Evolutionary conservation across 2,329 filamentous ascomycete genomes (phyloP), one percentile per base, ranked within the genome.

Genomic region (Cladophialophora exuberans): DNA sequence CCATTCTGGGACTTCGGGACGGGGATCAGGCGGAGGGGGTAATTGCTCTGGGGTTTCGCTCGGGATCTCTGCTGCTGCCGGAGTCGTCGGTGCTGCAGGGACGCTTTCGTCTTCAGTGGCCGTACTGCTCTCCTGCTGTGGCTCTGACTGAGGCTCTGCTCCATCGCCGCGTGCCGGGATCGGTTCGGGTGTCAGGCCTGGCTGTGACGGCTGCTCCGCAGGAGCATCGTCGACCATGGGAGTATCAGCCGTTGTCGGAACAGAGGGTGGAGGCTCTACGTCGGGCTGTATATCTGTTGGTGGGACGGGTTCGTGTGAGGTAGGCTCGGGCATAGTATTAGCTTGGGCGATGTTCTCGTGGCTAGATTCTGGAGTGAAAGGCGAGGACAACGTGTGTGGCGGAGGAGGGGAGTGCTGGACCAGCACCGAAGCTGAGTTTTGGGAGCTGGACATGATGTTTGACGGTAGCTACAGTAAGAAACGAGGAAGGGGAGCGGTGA

Each of bases 1-100:
- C 80, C 81, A 83, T 48, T 75, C 74, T 23, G 75, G 59, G 26
- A 46, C 28, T 15, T 54, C 45, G 6, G 31, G 18, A 4, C 43
- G 26, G 9, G 46, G 49, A 20, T 57, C 43, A 10, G 45, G 42
- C 9, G 33, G 33, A 1, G 44, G 45, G 17, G 50, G 51, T 11
- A 39, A 28, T n/a, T 23, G 23, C 18, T 31, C 26, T 13, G 35
- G 18, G 18, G 47, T 44, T 43, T 54, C 17, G 26, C 9, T 41
- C 4, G 35, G 33, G 33, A 30, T 17, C 28, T 49, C 46, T 26
- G 46, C 10, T 9, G 20, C 35, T 25, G 31, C 33, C 11, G 46
- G 10, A 28, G n/a, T 15, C 4, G 10, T 25, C 35, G 15, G 28
- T 11, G 42, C 46, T n/a, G 33, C 31, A 26, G 26, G 28, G n/a